Conservation (phyloP, 129 eudicot genomes). For the Lonicera japonica region DNA sequence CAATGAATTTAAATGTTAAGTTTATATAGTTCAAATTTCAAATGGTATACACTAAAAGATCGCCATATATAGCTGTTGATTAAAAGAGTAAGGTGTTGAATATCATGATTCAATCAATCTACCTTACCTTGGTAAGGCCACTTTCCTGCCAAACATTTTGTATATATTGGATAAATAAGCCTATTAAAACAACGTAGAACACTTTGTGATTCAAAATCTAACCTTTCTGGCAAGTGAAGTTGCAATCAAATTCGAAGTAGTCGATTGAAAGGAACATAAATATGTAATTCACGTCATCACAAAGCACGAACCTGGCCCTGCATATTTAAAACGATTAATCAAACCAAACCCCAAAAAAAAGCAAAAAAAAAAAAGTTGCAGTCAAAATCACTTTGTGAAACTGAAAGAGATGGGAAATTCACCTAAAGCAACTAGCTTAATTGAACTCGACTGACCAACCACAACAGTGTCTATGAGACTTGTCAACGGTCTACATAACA, state of each 20-base stretch:
- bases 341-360: background rate
- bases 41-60: too few species aligned
- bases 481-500: conserved; percentile 95
- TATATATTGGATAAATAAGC: too few species aligned
- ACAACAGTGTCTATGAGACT: conserved; percentile 94
- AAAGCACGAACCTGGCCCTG: conserved; percentile 94
- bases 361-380: too few species aligned
- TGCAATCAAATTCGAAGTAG: conserved; percentile 93
- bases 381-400: background rate
- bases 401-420: background rate
- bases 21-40: too few species aligned
- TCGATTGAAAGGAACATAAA: conserved; percentile 94
- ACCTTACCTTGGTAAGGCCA: too few species aligned
- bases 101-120: too few species aligned
- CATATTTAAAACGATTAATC: conserved; percentile 14
- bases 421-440: conserved; percentile 97
- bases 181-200: too few species aligned
- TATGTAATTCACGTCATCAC: conserved; percentile 72
- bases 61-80: too few species aligned
- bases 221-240: conserved; percentile 89
- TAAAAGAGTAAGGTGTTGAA: too few species aligned
- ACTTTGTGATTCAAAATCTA: too few species aligned
- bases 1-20: too few species aligned
- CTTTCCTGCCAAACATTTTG: too few species aligned
- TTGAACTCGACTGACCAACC: conserved; percentile 81